phyloP scores from a whole-genome alignment of 768 basidiomycete genomes.

The Fomitopsis serialis region DNA sequence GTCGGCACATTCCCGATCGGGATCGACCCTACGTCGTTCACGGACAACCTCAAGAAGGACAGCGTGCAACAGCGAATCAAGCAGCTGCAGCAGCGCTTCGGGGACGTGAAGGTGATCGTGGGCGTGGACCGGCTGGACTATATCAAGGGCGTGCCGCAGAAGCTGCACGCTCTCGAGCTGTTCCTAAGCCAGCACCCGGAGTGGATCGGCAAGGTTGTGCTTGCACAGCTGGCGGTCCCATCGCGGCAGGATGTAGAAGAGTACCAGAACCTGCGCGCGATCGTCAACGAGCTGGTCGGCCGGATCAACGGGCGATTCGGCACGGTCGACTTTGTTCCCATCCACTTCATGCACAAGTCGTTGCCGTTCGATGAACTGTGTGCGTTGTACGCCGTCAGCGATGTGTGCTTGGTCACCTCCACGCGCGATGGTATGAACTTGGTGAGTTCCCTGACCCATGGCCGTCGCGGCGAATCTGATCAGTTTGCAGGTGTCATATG shows the following conservation, averaged over 20 bases:
- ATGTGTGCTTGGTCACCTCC: slow-evolving; percentile 92
- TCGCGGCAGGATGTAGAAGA: slow-evolving; percentile 98
- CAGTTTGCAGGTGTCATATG: slow-evolving; percentile 81
- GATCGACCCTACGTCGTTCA: slow-evolving; percentile 89
- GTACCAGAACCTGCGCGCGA: slow-evolving; percentile 94
- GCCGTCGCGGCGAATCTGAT: neutral
- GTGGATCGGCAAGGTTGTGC: slow-evolving; percentile 98
- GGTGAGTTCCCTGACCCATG: slow-evolving; percentile 42
- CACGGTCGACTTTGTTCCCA: slow-evolving; percentile 99
- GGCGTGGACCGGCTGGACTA: slow-evolving; percentile 98
- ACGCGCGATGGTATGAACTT: slow-evolving; percentile 99
- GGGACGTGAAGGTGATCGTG: slow-evolving; percentile 94
- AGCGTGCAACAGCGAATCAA: slow-evolving; percentile 77
- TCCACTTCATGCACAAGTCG: slow-evolving; percentile 98
- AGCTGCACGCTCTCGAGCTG: slow-evolving; percentile 91
- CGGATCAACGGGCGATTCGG: slow-evolving; percentile 98
- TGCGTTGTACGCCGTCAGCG: slow-evolving; percentile 95
- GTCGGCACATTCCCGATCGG: slow-evolving; percentile 99
- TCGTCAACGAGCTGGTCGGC: slow-evolving; percentile 96
- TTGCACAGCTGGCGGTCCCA: slow-evolving; percentile 95
- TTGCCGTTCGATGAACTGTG: slow-evolving; percentile 92
- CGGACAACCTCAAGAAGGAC: slow-evolving; percentile 72
- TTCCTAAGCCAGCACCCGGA: slow-evolving; percentile 98
- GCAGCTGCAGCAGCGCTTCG: slow-evolving; percentile 84
- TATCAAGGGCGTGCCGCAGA: slow-evolving; percentile 99